Evolutionary conservation across 73 alveolate genomes (phyloP).

Genomic region (Symbiodinium pilosum): DNA sequence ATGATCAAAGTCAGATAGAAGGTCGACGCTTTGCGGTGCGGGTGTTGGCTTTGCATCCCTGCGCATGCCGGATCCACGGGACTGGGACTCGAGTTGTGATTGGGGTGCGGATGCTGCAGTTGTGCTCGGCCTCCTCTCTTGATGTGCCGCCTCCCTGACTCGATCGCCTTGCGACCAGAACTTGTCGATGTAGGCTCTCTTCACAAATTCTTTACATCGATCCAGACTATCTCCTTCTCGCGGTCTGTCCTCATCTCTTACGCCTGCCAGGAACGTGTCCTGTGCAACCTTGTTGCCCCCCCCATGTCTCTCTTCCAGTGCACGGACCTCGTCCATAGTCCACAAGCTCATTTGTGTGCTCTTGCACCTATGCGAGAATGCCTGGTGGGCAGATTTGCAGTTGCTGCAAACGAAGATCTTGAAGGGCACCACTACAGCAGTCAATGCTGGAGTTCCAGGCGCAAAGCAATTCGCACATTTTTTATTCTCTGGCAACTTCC

Average conservation of each 20-base stretch:
- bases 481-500: conserved; percentile 74
- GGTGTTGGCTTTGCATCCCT: neutral
- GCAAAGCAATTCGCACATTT: conserved; percentile 68
- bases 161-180: neutral
- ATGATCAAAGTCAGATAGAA: neutral
- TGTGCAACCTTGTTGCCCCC: conserved; percentile 70
- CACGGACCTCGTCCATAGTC: conserved; percentile 63
- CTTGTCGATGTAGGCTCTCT: conserved; percentile 10
- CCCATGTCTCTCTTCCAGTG: conserved; percentile 38
- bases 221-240: conserved; percentile 40
- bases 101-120: neutral
- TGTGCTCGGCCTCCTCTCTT: neutral
- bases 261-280: conserved; percentile 27
- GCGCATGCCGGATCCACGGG: neutral
- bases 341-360: conserved; percentile 81
- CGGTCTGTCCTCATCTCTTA: neutral
- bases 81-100: neutral
- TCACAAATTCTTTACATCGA: conserved; percentile 38
- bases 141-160: neutral
- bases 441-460: conserved; percentile 18
- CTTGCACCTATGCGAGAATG: conserved; percentile 51
- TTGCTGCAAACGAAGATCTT: conserved; percentile 86
- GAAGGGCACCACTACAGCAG: conserved; percentile 85
- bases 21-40: neutral
- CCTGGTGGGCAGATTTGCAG: conserved; percentile 29